Evolutionary conservation across 805 yeast genomes (phyloP).

Genomic region (Cyberlindnera misumaiensis): DNA sequence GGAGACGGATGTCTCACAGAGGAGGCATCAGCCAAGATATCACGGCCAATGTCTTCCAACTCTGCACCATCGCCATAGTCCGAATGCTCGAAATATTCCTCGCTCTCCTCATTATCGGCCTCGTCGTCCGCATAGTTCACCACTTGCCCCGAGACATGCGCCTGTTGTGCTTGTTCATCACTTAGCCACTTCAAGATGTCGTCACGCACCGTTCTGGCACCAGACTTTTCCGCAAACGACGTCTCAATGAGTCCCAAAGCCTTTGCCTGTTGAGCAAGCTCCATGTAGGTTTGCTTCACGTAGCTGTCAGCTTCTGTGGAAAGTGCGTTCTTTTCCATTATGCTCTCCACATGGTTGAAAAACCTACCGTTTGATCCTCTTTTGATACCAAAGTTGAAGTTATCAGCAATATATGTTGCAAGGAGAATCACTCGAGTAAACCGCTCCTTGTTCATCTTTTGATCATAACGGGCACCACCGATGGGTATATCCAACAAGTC

Average conservation of each 20-base stretch:
- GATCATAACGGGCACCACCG: constrained; percentile 48
- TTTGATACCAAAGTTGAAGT: constrained; percentile 49
- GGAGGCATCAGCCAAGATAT: constrained; percentile 1
- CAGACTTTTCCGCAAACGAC: constrained; percentile 6
- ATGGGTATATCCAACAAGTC: constrained; percentile 57
- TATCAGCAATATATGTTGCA: constrained; percentile 44
- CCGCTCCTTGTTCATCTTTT: constrained; percentile 38
- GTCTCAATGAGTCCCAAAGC: constrained; percentile 10
- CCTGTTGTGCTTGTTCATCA: not conserved
- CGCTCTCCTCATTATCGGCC: constrained; percentile 8
- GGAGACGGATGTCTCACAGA: constrained; percentile 1
- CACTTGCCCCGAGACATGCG: not conserved
- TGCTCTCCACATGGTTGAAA: constrained; percentile 13
- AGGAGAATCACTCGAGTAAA: constrained; percentile 44
- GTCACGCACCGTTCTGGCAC: constrained; percentile 1
- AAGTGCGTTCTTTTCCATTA: constrained; percentile 5
- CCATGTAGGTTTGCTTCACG: constrained; percentile 8
- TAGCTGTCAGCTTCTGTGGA: constrained; percentile 5
- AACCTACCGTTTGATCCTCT: constrained; percentile 29
- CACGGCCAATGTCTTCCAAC: constrained; percentile 6
- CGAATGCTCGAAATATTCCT: not conserved
- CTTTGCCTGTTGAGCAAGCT: constrained; percentile 11
- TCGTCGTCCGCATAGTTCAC: constrained; percentile 10
- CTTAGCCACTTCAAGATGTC: constrained; percentile 8
- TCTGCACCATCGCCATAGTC: constrained; percentile 4